phyloP scores from a whole-genome alignment of 805 yeast genomes.

The Dipodascus geniculatus region DNA sequence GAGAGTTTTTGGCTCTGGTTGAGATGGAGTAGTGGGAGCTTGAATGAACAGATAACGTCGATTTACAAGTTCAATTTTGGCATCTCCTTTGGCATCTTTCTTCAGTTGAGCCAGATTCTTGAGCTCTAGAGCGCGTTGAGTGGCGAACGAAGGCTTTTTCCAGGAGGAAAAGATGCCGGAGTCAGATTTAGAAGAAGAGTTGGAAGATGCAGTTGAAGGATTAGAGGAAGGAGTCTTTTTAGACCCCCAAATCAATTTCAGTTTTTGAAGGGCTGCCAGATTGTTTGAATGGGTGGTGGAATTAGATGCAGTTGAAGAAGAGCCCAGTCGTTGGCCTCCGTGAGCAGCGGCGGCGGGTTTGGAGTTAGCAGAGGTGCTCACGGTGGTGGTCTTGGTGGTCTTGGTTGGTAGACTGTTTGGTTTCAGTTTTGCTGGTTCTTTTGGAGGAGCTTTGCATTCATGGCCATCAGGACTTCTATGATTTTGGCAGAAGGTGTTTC shows the following conservation, averaged over 20 bases:
- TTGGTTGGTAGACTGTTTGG: too few relatives aligned
- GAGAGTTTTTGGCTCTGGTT: slow-evolving; percentile 11
- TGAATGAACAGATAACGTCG: slow-evolving; percentile 24
- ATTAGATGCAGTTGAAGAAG: neutral
- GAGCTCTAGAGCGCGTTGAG: slow-evolving; percentile 1
- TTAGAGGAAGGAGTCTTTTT: slow-evolving; percentile 5
- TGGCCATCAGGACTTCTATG: slow-evolving; percentile 27
- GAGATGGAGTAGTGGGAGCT: slow-evolving; percentile 19
- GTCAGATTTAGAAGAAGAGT: neutral
- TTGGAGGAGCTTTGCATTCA: slow-evolving; percentile 18
- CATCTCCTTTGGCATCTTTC: slow-evolving; percentile 28
- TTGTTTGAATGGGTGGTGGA: slow-evolving; percentile 3
- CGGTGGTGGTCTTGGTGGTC: too few relatives aligned
- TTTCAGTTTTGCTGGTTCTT: slow-evolving; percentile 2
- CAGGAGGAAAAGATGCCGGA: slow-evolving; percentile 2
- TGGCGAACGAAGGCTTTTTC: slow-evolving; percentile 2
- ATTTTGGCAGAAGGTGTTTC: slow-evolving; percentile 25
- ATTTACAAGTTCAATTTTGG: slow-evolving; percentile 21
- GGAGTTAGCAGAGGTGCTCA: too few relatives aligned
- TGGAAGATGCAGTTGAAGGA: neutral
- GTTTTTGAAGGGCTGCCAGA: slow-evolving; percentile 7
- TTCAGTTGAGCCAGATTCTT: slow-evolving; percentile 16
- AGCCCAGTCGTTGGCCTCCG: neutral
- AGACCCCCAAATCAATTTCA: slow-evolving; percentile 9
- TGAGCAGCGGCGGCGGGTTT: too few relatives aligned